A percentile compares a stretch with the other conserved stretches of the same genome.
Evolutionary conservation across 805 yeast genomes (phyloP).

Genomic region (Pichia sporocuriosa): DNA sequence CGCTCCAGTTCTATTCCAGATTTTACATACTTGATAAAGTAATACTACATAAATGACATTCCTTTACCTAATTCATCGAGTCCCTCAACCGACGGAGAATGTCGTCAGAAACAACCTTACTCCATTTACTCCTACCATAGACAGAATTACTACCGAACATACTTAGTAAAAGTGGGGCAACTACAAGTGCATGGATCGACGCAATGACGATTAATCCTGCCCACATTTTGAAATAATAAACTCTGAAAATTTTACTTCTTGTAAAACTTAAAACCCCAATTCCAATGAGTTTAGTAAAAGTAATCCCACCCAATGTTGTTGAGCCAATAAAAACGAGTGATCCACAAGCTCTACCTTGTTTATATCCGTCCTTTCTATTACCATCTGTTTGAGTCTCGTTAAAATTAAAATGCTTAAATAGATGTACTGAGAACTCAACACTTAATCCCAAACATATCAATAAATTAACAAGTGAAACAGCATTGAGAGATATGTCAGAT

Average conservation of each 20-base stretch:
- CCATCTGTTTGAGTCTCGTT: slow-evolving; percentile 7
- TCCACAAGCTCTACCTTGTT: slow-evolving; percentile 35
- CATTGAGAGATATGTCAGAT: slow-evolving; percentile 75
- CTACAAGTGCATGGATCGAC: slow-evolving; percentile 67
- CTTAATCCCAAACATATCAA: slow-evolving; percentile 90
- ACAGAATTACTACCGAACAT: slow-evolving; percentile 37
- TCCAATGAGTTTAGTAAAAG: slow-evolving; percentile 84
- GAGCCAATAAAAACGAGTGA: slow-evolving; percentile 81
- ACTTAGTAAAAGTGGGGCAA: slow-evolving; percentile 70
- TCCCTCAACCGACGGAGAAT: not conserved
- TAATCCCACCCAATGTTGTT: slow-evolving; percentile 84
- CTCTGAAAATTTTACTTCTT: slow-evolving; percentile 77
- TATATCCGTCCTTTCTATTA: slow-evolving; percentile 4
- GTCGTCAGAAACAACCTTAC: slow-evolving; percentile 2
- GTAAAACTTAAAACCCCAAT: slow-evolving; percentile 83
- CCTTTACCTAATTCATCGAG: not conserved
- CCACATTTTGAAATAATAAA: slow-evolving; percentile 96
- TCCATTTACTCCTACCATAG: slow-evolving; percentile 5
- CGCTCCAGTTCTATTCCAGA: too few relatives aligned
- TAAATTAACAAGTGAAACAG: slow-evolving; percentile 81
- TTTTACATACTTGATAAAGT: too few relatives aligned
- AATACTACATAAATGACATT: not conserved
- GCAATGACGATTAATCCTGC: slow-evolving; percentile 69
- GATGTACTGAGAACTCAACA: slow-evolving; percentile 88
- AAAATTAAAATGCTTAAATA: slow-evolving; percentile 66